phyloP scores from a whole-genome alignment of 257 asterid genomes.

The Solanum pennellii region DNA sequence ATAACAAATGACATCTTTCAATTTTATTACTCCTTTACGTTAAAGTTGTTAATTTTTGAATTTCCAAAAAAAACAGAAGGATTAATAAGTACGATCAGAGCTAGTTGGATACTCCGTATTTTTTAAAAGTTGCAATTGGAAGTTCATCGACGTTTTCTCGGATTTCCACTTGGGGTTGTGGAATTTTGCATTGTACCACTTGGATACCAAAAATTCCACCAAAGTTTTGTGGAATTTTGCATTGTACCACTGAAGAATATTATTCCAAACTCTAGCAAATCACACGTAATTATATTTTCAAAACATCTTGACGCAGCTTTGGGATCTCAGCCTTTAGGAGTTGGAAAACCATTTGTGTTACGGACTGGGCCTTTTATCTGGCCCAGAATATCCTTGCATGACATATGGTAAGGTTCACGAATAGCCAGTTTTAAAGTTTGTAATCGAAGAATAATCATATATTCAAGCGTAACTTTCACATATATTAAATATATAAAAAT shows the following conservation, averaged over 20 bases:
- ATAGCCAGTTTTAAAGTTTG: not conserved
- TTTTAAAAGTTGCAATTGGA: not conserved
- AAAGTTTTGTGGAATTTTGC: no score
- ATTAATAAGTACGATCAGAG: not conserved
- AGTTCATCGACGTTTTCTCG: not conserved
- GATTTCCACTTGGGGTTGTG: not conserved
- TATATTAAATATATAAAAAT: no score
- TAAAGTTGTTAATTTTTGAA: no score
- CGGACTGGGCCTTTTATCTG: not conserved
- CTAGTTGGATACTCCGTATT: not conserved
- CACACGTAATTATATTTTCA: no score
- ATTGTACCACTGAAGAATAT: not conserved
- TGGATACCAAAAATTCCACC: no score
- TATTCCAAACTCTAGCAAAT: not conserved
- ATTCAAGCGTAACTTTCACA: no score
- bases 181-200: not conserved
- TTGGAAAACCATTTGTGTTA: not conserved
- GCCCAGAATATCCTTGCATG: not conserved
- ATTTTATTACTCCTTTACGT: not conserved
- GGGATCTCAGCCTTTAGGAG: not conserved
- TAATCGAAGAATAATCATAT: no score
- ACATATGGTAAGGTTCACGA: not conserved
- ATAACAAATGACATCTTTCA: not conserved
- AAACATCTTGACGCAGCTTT: not conserved
- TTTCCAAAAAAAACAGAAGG: accelerated